These are phyloP conservation scores for Scedosporium dehoogii DNA, from an alignment of 2,329 filamentous ascomycete species.

Conservation along the genomic window DNA sequence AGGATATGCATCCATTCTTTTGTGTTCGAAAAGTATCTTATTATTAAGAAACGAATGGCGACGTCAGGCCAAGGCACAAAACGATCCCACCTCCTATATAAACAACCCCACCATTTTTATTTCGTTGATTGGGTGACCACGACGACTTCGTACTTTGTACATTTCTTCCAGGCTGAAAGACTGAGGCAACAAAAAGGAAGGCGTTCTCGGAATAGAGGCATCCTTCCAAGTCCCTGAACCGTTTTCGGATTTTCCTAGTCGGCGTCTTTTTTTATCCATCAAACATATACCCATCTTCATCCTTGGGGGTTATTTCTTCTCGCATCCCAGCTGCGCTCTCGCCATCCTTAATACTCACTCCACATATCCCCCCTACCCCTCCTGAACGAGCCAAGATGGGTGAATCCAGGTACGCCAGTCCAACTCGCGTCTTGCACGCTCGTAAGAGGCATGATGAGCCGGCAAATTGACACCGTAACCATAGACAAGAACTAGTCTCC, in stretches of 20 bases:
- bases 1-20: neutral
- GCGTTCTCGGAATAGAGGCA: neutral
- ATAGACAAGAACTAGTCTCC: constrained; percentile 86
- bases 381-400: constrained; percentile 38
- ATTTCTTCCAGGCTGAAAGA: neutral
- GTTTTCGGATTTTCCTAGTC: neutral
- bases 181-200: neutral
- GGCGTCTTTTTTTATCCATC: neutral
- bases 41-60: neutral
- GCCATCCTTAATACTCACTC: neutral
- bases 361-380: neutral
- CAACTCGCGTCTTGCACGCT: neutral
- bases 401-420: constrained; percentile 46
- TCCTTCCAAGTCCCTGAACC: neutral
- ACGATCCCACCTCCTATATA: neutral
- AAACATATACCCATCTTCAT: neutral
- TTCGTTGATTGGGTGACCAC: constrained; percentile 7
- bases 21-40: constrained; percentile 1
- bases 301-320: neutral
- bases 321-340: neutral
- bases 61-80: neutral
- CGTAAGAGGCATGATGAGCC: neutral
- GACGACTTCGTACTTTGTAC: neutral
- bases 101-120: constrained; percentile 6
- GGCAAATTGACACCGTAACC: constrained; percentile 2